A percentile compares a stretch with the other conserved stretches of the same genome.
These are phyloP conservation scores for Fonsecaea monophora DNA, from an alignment of 2,329 filamentous ascomycete species.

Conservation along the genomic window DNA sequence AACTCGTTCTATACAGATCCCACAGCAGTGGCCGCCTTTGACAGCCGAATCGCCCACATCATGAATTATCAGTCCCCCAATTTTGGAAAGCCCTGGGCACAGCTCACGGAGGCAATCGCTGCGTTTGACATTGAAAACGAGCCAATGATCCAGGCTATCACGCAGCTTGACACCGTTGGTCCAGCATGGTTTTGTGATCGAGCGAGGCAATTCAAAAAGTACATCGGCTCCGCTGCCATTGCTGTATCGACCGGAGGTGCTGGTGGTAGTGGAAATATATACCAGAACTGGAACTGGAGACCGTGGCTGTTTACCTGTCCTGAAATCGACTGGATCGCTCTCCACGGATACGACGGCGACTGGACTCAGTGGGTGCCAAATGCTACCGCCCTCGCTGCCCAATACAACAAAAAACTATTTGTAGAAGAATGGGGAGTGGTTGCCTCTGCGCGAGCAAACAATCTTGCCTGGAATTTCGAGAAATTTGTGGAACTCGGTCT, in stretches of 20 bases:
- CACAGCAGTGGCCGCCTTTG: constrained; percentile 11
- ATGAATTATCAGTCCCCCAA: constrained; percentile 16
- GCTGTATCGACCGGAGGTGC: constrained; percentile 11
- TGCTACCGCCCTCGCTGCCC: constrained; percentile 11
- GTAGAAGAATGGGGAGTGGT: constrained; percentile 16
- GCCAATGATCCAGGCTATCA: constrained; percentile 17
- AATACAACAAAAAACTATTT: constrained; percentile 13
- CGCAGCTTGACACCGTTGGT: constrained; percentile 11
- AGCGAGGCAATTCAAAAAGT: constrained; percentile 17
- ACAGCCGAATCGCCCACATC: constrained; percentile 14
- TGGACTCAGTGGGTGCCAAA: constrained; percentile 20
- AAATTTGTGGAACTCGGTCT: constrained; percentile 15
- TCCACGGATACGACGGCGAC: constrained; percentile 18
- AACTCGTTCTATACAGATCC: constrained; percentile 19
- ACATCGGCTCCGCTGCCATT: constrained; percentile 10
- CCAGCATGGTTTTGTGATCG: constrained; percentile 14
- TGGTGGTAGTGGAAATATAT: constrained; percentile 19
- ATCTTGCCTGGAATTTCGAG: constrained; percentile 17
- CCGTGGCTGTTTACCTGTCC: constrained; percentile 16
- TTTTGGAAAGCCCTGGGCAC: constrained; percentile 7
- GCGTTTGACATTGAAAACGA: constrained; percentile 18
- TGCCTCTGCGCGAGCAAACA: constrained; percentile 15
- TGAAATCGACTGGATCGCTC: constrained; percentile 14
- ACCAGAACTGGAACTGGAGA: constrained; percentile 20
- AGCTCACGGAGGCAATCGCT: constrained; percentile 14